A percentile compares a stretch with the other conserved stretches of the same genome.
Conservation (phyloP, 176 grass and related monocot species). For the Triticum dicoccoides region DNA sequence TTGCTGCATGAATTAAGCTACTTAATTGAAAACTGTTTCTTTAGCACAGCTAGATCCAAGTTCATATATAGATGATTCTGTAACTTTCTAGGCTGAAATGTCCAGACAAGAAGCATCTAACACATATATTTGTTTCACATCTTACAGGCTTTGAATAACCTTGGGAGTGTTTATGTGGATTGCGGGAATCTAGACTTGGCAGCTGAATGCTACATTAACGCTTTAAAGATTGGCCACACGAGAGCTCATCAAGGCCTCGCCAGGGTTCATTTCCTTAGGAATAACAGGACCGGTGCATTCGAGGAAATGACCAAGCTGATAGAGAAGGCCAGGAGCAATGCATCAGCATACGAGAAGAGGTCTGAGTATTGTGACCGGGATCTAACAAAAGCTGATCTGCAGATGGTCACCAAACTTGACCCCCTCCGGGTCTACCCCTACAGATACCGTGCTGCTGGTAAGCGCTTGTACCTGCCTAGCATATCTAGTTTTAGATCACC, state of each 20-base stretch:
- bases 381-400: conserved; percentile 75
- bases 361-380: conserved; percentile 93
- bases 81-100: conserved; percentile 13
- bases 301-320: conserved; percentile 98
- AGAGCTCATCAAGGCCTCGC: conserved; percentile 97
- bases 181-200: conserved; percentile 89
- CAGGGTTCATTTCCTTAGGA: conserved; percentile 84
- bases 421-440: conserved; percentile 94
- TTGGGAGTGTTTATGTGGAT: conserved; percentile 98
- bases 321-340: conserved; percentile 93
- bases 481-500: conserved; percentile 2
- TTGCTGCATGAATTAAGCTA: neutral
- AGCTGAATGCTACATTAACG: conserved; percentile 90
- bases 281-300: conserved; percentile 67
- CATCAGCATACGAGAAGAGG: conserved; percentile 97
- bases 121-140: conserved; percentile 13
- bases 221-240: conserved; percentile 91
- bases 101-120: conserved; percentile 1
- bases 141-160: conserved; percentile 93
- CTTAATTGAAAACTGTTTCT: neutral
- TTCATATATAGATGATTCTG: conserved; percentile 1
- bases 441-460: conserved; percentile 98
- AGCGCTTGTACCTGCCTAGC: conserved; percentile 24
- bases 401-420: conserved; percentile 94
- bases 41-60: neutral